These are phyloP conservation scores for Athelia sp. DNA, from an alignment of 1,284 basidiomycete species.

Conservation along the genomic window DNA sequence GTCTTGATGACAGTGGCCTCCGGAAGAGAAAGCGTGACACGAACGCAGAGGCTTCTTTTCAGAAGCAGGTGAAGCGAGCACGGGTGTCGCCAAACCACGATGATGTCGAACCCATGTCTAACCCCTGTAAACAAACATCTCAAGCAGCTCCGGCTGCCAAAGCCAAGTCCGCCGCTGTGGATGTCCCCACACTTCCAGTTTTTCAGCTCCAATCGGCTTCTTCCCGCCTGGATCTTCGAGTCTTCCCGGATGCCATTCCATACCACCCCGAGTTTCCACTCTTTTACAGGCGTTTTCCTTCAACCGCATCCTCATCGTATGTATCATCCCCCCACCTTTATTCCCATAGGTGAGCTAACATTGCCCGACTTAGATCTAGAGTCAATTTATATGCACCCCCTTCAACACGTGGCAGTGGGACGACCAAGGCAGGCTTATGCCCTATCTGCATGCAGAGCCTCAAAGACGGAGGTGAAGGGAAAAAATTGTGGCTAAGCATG, in stretches of 20 bases:
- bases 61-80: not conserved
- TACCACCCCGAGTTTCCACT: constrained; percentile 43
- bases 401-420: constrained; percentile 67
- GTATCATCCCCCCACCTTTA: constrained; percentile 12
- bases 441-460: constrained; percentile 67
- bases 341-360: no score
- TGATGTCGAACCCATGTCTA: not conserved
- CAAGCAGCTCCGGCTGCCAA: not conserved
- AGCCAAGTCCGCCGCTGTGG: not conserved
- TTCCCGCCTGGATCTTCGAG: constrained; percentile 27
- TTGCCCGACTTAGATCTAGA: constrained; percentile 10
- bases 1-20: not conserved
- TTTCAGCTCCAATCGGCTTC: constrained; percentile 4
- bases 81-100: not conserved
- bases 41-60: not conserved
- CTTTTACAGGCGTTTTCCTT: constrained; percentile 64
- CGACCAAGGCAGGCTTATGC: constrained; percentile 70
- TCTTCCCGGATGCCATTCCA: constrained; percentile 41
- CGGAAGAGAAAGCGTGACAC: not conserved
- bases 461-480: constrained; percentile 59
- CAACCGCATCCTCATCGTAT: constrained; percentile 44
- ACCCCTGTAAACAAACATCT: not conserved
- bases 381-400: constrained; percentile 76
- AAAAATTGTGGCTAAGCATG: constrained; percentile 66
- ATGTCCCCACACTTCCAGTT: constrained; percentile 1